Evolutionary conservation across 805 yeast genomes (phyloP).

Genomic region (Pichia gijzeniarum): DNA sequence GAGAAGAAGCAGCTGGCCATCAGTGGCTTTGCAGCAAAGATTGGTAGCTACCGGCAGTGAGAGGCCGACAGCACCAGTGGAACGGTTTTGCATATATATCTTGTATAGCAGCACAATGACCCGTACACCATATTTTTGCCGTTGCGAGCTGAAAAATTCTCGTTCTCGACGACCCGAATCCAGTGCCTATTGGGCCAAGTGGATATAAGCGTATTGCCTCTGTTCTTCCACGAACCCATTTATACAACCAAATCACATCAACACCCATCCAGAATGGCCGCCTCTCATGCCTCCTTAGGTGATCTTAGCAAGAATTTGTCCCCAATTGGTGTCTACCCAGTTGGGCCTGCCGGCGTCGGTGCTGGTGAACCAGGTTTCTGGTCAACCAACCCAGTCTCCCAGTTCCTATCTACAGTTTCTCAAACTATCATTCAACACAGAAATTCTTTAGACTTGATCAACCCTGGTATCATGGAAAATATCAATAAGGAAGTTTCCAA

Average conservation of each 20-base stretch:
- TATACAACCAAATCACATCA: neutral
- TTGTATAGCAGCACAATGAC: too few species aligned
- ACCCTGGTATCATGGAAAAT: constrained; percentile 95
- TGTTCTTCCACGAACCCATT: neutral
- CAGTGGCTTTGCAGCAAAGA: neutral
- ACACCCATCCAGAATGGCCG: constrained; percentile 19
- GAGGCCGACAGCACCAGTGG: too few species aligned
- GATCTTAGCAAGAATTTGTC: constrained; percentile 49
- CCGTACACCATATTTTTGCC: too few species aligned
- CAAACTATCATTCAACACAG: constrained; percentile 70
- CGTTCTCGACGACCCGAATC: too few species aligned
- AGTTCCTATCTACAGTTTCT: constrained; percentile 72
- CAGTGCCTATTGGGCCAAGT: too few species aligned
- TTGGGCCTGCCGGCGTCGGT: constrained; percentile 32
- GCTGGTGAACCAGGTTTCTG: constrained; percentile 51
- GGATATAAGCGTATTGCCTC: too few species aligned
- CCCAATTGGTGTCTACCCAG: constrained; percentile 47
- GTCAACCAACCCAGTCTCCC: constrained; percentile 78
- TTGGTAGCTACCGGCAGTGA: too few species aligned
- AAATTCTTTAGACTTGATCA: constrained; percentile 68
- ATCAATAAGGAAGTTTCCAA: constrained; percentile 88
- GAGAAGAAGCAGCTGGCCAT: constrained; percentile 10
- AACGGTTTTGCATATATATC: too few species aligned
- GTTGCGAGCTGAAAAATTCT: too few species aligned
- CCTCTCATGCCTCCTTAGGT: constrained; percentile 38